Evolutionary conservation across 1,284 basidiomycete species (phyloP).

Genomic region (Anthracocystis setariae): DNA sequence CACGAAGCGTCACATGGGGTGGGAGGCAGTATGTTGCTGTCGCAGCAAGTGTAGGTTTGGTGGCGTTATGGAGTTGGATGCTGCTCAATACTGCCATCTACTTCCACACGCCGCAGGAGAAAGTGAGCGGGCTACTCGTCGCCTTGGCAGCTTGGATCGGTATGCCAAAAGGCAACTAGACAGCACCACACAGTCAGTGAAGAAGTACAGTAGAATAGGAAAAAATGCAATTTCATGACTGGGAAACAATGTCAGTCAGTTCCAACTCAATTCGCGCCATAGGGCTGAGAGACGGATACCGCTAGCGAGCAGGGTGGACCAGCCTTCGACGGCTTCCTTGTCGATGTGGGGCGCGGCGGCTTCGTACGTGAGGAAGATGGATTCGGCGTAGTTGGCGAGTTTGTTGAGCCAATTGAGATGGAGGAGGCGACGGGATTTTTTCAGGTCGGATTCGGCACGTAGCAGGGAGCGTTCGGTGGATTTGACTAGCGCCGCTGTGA

Average conservation of each 20-base stretch:
- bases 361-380: constrained; percentile 47
- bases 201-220: too few relatives aligned
- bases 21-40: constrained; percentile 30
- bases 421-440: constrained; percentile 10
- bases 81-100: constrained; percentile 83
- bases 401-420: constrained; percentile 31
- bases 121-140: constrained; percentile 77
- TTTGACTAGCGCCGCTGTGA: too few relatives aligned
- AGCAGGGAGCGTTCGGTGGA: constrained; percentile 35
- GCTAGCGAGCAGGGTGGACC: constrained; percentile 42
- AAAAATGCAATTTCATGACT: background rate
- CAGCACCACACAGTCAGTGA: background rate
- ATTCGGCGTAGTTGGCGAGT: constrained; percentile 40
- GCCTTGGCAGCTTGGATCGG: constrained; percentile 54
- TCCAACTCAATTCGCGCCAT: constrained; percentile 32
- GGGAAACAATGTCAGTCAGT: background rate
- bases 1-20: constrained; percentile 6
- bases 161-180: constrained; percentile 49
- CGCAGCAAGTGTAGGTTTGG: constrained; percentile 70
- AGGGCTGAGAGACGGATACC: constrained; percentile 33
- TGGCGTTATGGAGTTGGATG: constrained; percentile 80
- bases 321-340: constrained; percentile 49
- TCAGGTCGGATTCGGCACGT: constrained; percentile 35
- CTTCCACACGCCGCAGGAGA: constrained; percentile 89
- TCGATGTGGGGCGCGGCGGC: constrained; percentile 41